Percentiles rank a stretch among this genome's conserved stretches.
These are phyloP conservation scores for Prunus persica DNA, from an alignment of 306 rosid species.

Conservation along the genomic window Prunus_persica_NCBIv2 NC_034013.1:374001-374500, in stretches of 20 bases:
- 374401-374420: background rate
- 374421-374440: background rate
- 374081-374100: conserved; percentile 32
- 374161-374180: conserved; percentile 47
- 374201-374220: conserved; percentile 71
- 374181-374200: conserved; percentile 59
- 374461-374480: too few relatives aligned
- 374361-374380: background rate
- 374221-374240: conserved; percentile 70
- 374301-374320: conserved; percentile 80
- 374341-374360: conserved; percentile 50
- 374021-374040: conserved; percentile 30
- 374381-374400: background rate
- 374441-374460: background rate
- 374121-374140: conserved; percentile 56
- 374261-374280: conserved; percentile 80
- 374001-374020: conserved; percentile 26
- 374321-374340: conserved; percentile 55
- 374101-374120: conserved; percentile 62
- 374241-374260: conserved; percentile 76
- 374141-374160: conserved; percentile 75
- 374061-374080: conserved; percentile 15
- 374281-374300: conserved; percentile 65
- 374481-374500: too few relatives aligned
- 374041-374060: conserved; percentile 29